Evolutionary conservation across 2,329 filamentous ascomycete species (phyloP).

Genomic region (Sporothrix euskadiensis): DNA sequence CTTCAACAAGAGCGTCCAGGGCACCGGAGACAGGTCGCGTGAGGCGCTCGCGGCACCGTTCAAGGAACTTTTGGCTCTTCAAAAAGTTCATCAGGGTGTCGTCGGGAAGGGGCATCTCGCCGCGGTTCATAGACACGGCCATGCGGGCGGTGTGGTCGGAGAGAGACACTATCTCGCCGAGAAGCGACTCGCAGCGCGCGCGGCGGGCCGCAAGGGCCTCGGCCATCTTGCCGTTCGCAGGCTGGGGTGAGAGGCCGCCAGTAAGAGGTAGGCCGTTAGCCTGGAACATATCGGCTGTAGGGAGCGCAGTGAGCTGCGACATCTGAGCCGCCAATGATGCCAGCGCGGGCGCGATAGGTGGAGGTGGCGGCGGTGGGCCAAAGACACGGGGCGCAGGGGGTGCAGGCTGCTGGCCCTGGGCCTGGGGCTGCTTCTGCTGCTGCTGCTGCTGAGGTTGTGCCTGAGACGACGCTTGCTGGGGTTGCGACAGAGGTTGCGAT

Average conservation of each 20-base stretch:
- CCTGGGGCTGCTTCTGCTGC: background rate
- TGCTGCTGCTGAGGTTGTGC: conserved; percentile 7
- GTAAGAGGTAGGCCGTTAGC: background rate
- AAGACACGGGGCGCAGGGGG: conserved; percentile 29
- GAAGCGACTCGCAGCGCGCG: conserved; percentile 39
- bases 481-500: background rate
- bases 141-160: conserved; percentile 48
- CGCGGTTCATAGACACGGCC: conserved; percentile 41
- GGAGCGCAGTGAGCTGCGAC: conserved; percentile 24
- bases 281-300: conserved; percentile 24
- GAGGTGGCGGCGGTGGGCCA: conserved; percentile 32
- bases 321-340: conserved; percentile 30
- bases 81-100: conserved; percentile 32
- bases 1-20: conserved; percentile 21
- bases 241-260: conserved; percentile 18
- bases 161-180: conserved; percentile 45
- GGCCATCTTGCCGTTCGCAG: conserved; percentile 28
- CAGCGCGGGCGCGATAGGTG: conserved; percentile 23
- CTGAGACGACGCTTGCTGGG: background rate
- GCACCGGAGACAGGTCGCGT: conserved; percentile 22
- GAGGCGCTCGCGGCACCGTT: conserved; percentile 32
- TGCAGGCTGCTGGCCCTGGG: background rate
- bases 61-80: conserved; percentile 32
- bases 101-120: conserved; percentile 33
- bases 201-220: conserved; percentile 30